Evolutionary conservation across 106 monocot species (phyloP).

Genomic region (Phalaenopsis equestris): DNA sequence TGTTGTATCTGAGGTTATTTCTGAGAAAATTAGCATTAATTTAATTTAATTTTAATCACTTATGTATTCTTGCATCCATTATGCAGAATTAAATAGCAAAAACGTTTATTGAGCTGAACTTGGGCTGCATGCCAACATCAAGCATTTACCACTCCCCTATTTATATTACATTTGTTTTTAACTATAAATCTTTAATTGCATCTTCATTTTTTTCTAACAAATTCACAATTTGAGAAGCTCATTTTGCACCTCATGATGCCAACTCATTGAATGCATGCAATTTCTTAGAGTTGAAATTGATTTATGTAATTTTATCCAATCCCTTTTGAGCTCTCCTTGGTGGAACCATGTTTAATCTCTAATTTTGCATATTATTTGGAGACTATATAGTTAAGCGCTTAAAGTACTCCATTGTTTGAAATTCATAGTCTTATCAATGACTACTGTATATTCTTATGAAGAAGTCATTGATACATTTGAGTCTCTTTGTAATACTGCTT

Average conservation of each 20-base stretch:
- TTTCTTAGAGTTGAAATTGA: not conserved
- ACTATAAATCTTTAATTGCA: not conserved
- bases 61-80: not conserved
- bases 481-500: not conserved
- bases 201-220: not conserved
- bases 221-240: not conserved
- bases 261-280: not conserved
- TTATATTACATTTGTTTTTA: not conserved
- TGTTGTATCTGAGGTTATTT: slow-evolving; percentile 80
- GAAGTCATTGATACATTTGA: slow-evolving; percentile 3
- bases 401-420: not conserved
- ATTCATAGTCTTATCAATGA: not conserved
- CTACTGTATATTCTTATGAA: not conserved
- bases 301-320: not conserved
- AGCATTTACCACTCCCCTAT: not conserved
- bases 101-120: not conserved
- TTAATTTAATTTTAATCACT: not conserved
- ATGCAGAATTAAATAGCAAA: not conserved
- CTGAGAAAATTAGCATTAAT: not conserved
- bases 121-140: not conserved
- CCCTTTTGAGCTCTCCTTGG: not conserved
- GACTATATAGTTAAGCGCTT: not conserved
- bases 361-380: not conserved
- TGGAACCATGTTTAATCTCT: not conserved
- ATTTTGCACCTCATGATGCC: not conserved